Percentiles rank a stretch among this genome's conserved stretches.
Conservation (phyloP, 164 flowering plant species). For the Annona cherimola region DNA sequence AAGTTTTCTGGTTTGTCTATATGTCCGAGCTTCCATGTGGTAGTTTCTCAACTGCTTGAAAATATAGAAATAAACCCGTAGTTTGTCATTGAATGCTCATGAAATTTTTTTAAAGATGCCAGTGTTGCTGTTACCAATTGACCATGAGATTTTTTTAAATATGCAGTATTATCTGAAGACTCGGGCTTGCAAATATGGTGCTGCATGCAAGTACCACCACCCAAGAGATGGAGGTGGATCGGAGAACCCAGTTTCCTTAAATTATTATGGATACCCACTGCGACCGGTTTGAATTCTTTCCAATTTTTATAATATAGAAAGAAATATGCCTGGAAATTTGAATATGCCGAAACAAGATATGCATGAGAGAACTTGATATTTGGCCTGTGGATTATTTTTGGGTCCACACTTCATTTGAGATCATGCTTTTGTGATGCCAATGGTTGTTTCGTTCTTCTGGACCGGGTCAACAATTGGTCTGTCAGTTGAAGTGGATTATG, state of each 20-base stretch:
- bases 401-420: background rate
- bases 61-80: no score
- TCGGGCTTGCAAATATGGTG: conserved; percentile 86
- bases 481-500: no score
- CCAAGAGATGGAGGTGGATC: conserved; percentile 66
- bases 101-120: no score
- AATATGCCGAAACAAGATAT: background rate
- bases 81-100: no score
- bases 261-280: conserved; percentile 75
- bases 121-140: background rate
- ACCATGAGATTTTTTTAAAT: background rate
- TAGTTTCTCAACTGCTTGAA: no score
- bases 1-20: no score
- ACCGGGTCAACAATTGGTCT: no score
- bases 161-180: conserved; percentile 83
- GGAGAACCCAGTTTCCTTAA: conserved; percentile 44
- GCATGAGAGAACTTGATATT: background rate
- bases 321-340: background rate
- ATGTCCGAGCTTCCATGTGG: no score
- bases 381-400: background rate
- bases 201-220: conserved; percentile 94
- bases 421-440: background rate
- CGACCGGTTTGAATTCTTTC: conserved; percentile 59
- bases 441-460: background rate
- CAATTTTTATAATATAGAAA: background rate